Percentiles rank a stretch among this genome's conserved stretches.
Conservation (phyloP, 1,139 yeast genomes). For the Lizanozyma gosingica region DNA sequence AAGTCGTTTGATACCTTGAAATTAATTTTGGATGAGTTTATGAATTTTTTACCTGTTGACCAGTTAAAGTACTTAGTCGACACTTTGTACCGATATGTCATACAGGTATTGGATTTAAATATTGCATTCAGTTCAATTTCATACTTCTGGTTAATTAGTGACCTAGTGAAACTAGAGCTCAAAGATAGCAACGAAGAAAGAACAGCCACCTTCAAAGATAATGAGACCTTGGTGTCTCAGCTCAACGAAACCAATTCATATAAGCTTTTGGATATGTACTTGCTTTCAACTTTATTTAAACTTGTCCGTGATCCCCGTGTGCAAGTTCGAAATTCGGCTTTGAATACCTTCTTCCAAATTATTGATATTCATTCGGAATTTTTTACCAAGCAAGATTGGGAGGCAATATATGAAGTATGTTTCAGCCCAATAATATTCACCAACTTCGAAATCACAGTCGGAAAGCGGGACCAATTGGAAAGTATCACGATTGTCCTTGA, state of each 20-base stretch:
- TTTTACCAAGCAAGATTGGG: conserved; percentile 4
- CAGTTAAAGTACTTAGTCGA: conserved; percentile 61
- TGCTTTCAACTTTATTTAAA: conserved; percentile 51
- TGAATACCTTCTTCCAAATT: conserved; percentile 79
- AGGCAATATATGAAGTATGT: background rate
- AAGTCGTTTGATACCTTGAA: conserved; percentile 75
- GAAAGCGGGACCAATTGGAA: background rate
- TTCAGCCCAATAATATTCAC: background rate
- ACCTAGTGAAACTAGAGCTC: conserved; percentile 22
- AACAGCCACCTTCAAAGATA: conserved; percentile 8
- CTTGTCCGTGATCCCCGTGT: conserved; percentile 58
- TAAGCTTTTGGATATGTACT: conserved; percentile 50
- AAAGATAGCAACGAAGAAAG: conserved; percentile 4
- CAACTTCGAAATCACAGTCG: background rate
- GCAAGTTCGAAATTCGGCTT: conserved; percentile 82
- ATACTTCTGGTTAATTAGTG: conserved; percentile 87
- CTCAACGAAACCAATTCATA: conserved; percentile 11
- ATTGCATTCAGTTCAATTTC: conserved; percentile 87
- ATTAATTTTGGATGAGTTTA: conserved; percentile 74
- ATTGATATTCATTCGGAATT: conserved; percentile 66
- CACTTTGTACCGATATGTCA: conserved; percentile 61
- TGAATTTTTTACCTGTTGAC: conserved; percentile 56
- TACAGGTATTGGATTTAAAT: conserved; percentile 66
- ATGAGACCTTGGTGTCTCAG: conserved; percentile 13
- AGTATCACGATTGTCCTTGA: background rate